Evolutionary conservation across 2,329 filamentous ascomycete species (phyloP).

Genomic region (Sclerotinia sclerotiorum): DNA sequence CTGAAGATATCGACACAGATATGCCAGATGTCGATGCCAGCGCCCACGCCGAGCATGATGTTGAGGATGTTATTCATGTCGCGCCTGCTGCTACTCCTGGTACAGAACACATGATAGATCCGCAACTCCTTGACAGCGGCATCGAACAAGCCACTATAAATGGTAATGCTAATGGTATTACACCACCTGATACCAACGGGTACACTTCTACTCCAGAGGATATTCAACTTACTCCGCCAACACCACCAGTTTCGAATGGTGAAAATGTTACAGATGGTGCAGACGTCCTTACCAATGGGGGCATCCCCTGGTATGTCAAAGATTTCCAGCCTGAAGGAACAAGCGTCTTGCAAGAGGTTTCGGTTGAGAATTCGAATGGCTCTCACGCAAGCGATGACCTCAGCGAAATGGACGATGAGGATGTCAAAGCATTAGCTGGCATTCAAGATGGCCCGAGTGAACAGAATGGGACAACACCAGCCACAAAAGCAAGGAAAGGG

Average conservation of each 20-base stretch:
- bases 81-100: constrained; percentile 14
- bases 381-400: constrained; percentile 79
- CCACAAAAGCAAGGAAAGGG: constrained; percentile 34
- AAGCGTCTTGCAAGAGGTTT: constrained; percentile 60
- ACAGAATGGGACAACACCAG: constrained; percentile 22
- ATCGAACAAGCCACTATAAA: constrained; percentile 36
- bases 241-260: constrained; percentile 65
- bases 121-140: constrained; percentile 5
- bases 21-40: constrained; percentile 42
- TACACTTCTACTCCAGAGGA: constrained; percentile 40
- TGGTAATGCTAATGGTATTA: constrained; percentile 32
- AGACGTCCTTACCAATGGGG: constrained; percentile 62
- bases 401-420: constrained; percentile 89
- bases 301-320: constrained; percentile 84
- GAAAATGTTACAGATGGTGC: constrained; percentile 40
- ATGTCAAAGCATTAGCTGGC: constrained; percentile 64
- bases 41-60: constrained; percentile 36
- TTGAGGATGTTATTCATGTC: constrained; percentile 24
- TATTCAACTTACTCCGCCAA: constrained; percentile 50
- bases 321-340: constrained; percentile 78
- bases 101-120: constrained; percentile 36
- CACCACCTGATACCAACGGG: constrained; percentile 50
- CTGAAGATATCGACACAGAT: constrained; percentile 39
- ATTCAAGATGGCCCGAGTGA: constrained; percentile 38
- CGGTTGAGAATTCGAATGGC: constrained; percentile 62